Evolutionary conservation across 495 filamentous ascomycete genomes (phyloP), one percentile per base, ranked within the genome.

Genomic region (Tetracladium marchalianum): DNA sequence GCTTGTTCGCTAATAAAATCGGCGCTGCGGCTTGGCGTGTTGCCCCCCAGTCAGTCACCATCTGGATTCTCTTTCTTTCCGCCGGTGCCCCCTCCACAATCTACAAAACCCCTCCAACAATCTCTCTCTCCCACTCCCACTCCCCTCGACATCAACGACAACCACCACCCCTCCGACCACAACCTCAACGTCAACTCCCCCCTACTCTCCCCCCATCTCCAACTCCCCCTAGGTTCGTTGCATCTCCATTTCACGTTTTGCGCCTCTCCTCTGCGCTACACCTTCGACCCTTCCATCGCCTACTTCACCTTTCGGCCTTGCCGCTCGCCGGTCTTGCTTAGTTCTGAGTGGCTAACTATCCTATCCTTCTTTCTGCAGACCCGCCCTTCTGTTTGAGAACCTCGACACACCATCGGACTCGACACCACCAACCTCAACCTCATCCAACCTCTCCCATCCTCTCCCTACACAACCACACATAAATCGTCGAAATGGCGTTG

Each of bases 401-500:
- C 39, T 34, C 18, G 38, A 50, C 43, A 27, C 22, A 27, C 33
- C 19, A 7, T 31, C 37, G n/a, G 43, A 43, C 54, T 55, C 53
- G 46, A 53, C 36, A 34, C 49, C 34, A 35, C 31, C 43, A 24
- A 35, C 38, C 22, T 27, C 22, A 3, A 27, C 7, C 22, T 3
- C 22, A 3, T 3, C 15, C 32, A 31, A 27, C 39, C 39, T 34
- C 37, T 34, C 44, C 39, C 50, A n/a, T 34, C 37, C 27, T 47
- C 38, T 24, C 35, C 42, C 46, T 47, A 43, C 39, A 22, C 35
- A 39, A 31, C 44, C 40, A 51, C 19, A 46, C 46, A 55, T 47
- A 52, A 52, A 66, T 57, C 59, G 60, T 62, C 58, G 67, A 59
- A 58, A 98, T 98, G 92, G 92, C 92, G 72, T 82, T 98, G 64